Percentiles rank a stretch among this genome's conserved stretches.
Conservation (phyloP, 2,329 filamentous ascomycete species). For the Colletotrichum liriopes region DNA sequence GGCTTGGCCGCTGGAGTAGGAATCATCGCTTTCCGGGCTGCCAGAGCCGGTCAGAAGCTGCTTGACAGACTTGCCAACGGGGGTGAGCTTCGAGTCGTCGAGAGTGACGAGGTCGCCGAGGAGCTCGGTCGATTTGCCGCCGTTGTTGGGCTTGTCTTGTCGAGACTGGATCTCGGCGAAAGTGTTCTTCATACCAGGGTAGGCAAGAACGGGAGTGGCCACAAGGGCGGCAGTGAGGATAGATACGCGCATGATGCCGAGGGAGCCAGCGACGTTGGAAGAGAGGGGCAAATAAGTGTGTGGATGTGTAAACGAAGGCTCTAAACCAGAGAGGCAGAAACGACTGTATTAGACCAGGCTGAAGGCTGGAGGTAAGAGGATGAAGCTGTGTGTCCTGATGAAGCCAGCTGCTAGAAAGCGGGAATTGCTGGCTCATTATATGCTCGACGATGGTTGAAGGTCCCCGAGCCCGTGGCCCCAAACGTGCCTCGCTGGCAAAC, state of each 20-base stretch:
- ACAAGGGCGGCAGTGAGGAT: constrained; percentile 39
- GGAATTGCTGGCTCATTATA: constrained; percentile 29
- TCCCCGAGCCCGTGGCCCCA: neutral
- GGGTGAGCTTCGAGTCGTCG: constrained; percentile 50
- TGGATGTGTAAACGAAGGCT: neutral
- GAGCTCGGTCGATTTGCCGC: constrained; percentile 7
- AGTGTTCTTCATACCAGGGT: constrained; percentile 42
- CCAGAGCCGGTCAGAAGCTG: constrained; percentile 53
- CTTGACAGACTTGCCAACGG: constrained; percentile 54
- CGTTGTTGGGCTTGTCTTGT: constrained; percentile 13
- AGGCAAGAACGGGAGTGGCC: constrained; percentile 31
- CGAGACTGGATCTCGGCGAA: constrained; percentile 43
- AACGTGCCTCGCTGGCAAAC: neutral
- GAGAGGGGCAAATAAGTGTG: neutral
- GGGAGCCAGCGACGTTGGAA: constrained; percentile 44
- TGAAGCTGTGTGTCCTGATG: constrained; percentile 17
- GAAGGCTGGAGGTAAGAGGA: neutral
- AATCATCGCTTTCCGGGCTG: constrained; percentile 46
- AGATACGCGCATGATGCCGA: constrained; percentile 26
- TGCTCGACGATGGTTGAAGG: neutral
- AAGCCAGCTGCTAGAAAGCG: neutral
- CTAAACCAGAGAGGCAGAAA: constrained; percentile 16
- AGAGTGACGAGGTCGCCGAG: constrained; percentile 58
- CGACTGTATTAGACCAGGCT: constrained; percentile 13
- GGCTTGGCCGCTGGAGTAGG: constrained; percentile 29